These are phyloP conservation scores for Hyaloscypha hepaticicola DNA, from an alignment of 495 filamentous ascomycete species.

Conservation along the genomic window DNA sequence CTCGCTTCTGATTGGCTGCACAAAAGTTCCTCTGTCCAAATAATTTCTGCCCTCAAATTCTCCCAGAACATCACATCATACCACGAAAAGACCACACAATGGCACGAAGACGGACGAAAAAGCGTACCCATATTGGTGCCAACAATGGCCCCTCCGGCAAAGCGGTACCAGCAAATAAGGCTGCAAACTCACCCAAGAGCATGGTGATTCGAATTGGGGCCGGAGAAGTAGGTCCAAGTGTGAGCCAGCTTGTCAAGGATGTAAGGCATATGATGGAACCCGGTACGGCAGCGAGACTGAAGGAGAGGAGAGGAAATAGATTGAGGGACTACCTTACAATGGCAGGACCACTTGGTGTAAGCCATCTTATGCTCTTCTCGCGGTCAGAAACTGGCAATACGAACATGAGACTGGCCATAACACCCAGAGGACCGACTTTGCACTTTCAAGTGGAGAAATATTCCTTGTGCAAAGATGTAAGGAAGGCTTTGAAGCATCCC, in stretches of 20 bases:
- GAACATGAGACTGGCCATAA: constrained; percentile 84
- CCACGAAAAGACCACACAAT: constrained; percentile 42
- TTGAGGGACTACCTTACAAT: constrained; percentile 92
- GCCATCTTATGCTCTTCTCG: constrained; percentile 93
- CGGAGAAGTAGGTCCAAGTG: constrained; percentile 85
- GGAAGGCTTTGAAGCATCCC: constrained; percentile 76
- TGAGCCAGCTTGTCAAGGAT: constrained; percentile 90
- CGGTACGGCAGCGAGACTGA: constrained; percentile 79
- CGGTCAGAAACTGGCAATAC: constrained; percentile 86
- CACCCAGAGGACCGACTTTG: constrained; percentile 87
- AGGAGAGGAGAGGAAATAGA: constrained; percentile 87
- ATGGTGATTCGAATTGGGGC: constrained; percentile 99
- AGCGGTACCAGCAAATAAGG: constrained; percentile 10
- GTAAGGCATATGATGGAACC: constrained; percentile 94
- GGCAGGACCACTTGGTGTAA: constrained; percentile 91
- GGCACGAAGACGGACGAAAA: constrained; percentile 83
- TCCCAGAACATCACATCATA: constrained; percentile 14
- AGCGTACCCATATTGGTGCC: constrained; percentile 78
- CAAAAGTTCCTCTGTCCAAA: constrained; percentile 11
- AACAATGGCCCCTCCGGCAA: constrained; percentile 50
- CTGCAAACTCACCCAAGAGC: constrained; percentile 66
- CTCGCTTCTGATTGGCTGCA: constrained; percentile 25
- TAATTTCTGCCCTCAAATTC: constrained; percentile 23
- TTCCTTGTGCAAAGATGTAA: constrained; percentile 86
- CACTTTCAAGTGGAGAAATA: constrained; percentile 97